phyloP scores from a whole-genome alignment of 2,329 filamentous ascomycete species.

The Dothidotthia symphoricarpi region DNA sequence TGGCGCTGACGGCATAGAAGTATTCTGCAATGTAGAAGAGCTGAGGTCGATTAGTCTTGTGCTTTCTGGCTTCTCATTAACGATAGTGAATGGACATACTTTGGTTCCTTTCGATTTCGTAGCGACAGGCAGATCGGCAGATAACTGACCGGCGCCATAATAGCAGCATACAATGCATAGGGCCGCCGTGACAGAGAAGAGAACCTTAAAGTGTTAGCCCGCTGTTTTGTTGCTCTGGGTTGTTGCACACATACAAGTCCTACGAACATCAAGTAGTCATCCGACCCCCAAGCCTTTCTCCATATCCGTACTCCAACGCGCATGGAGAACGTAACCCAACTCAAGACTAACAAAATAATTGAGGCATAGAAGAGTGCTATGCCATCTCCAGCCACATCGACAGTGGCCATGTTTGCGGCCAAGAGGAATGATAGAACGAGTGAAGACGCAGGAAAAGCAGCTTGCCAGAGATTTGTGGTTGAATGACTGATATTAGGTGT shows the following conservation, averaged over 20 bases:
- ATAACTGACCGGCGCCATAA: slow-evolving; percentile 20
- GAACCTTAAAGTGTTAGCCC: slow-evolving; percentile 7
- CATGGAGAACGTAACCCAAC: slow-evolving; percentile 19
- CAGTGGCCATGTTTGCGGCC: slow-evolving; percentile 11
- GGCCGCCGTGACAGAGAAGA: slow-evolving; percentile 19
- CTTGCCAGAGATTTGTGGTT: neutral
- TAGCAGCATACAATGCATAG: slow-evolving; percentile 20
- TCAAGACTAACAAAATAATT: slow-evolving; percentile 16
- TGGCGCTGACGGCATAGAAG: slow-evolving; percentile 20
- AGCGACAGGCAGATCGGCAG: slow-evolving; percentile 8
- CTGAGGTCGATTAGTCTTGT: slow-evolving; percentile 2
- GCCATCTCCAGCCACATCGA: slow-evolving; percentile 18
- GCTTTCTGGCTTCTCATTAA: neutral
- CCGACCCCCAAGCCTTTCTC: slow-evolving; percentile 15
- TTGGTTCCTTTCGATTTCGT: slow-evolving; percentile 16
- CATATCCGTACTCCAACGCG: slow-evolving; percentile 17
- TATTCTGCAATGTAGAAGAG: slow-evolving; percentile 23
- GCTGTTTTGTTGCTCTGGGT: neutral
- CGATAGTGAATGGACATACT: slow-evolving; percentile 2
- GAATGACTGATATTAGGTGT: no score
- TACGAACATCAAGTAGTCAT: slow-evolving; percentile 18
- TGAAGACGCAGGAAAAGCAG: neutral
- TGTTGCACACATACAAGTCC: slow-evolving; percentile 14
- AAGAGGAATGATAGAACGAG: neutral
- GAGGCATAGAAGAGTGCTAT: slow-evolving; percentile 17